A percentile compares a stretch with the other conserved stretches of the same genome.
phyloP scores from a whole-genome alignment of 2,329 filamentous ascomycete species.

The Hawksworthiomyces lignivorus region DNA sequence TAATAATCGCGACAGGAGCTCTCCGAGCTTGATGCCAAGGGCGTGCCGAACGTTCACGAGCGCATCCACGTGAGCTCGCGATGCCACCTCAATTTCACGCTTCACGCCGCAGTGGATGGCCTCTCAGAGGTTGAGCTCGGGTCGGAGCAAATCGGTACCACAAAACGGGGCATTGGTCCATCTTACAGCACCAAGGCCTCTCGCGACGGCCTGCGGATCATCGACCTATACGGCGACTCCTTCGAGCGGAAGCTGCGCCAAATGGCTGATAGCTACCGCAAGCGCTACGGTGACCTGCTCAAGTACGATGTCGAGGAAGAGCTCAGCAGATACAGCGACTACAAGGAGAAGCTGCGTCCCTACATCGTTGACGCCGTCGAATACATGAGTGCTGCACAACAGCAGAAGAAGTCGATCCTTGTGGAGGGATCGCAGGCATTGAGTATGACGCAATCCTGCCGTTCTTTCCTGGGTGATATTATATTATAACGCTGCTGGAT shows the following conservation, averaged over 20 bases:
- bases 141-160: slow-evolving; percentile 18
- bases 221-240: slow-evolving; percentile 59
- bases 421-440: slow-evolving; percentile 46
- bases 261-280: slow-evolving; percentile 55
- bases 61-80: slow-evolving; percentile 57
- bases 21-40: slow-evolving; percentile 30
- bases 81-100: slow-evolving; percentile 55
- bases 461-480: no score
- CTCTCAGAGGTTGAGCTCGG: slow-evolving; percentile 27
- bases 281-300: slow-evolving; percentile 54
- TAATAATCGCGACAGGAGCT: slow-evolving; percentile 31
- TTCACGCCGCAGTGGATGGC: slow-evolving; percentile 62
- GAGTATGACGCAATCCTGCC: slow-evolving; percentile 22
- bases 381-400: slow-evolving; percentile 46
- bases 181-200: slow-evolving; percentile 47
- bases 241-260: slow-evolving; percentile 61
- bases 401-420: slow-evolving; percentile 45
- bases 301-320: slow-evolving; percentile 63
- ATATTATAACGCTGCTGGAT: no score
- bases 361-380: slow-evolving; percentile 56
- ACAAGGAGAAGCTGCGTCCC: slow-evolving; percentile 47
- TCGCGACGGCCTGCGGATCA: slow-evolving; percentile 57
- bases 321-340: slow-evolving; percentile 52
- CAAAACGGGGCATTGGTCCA: slow-evolving; percentile 17
- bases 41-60: slow-evolving; percentile 29